Conservation (phyloP, 1,284 basidiomycete species). For the Tausonia pullulans region DNA sequence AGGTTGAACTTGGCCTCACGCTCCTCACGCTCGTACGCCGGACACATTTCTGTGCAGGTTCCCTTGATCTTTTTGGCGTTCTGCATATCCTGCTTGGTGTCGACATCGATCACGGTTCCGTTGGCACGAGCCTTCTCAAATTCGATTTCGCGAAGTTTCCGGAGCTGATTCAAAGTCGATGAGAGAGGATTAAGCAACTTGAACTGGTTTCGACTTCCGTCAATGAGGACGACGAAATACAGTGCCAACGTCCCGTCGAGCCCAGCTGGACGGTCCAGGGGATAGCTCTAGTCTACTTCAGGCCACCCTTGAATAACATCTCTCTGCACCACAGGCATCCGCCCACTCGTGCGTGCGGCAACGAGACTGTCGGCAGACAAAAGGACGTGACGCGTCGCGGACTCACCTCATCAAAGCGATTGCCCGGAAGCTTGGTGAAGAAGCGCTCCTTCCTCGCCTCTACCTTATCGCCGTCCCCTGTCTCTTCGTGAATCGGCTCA, state of each 20-base stretch:
- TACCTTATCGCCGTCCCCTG: constrained; percentile 20
- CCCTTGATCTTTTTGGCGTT: constrained; percentile 75
- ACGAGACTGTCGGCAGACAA: neutral
- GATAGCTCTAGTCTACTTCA: neutral
- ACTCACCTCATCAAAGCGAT: constrained; percentile 33
- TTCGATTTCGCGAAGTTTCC: constrained; percentile 52
- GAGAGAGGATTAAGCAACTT: neutral
- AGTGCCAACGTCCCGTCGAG: neutral
- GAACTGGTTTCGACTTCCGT: neutral
- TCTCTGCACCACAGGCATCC: too few relatives aligned
- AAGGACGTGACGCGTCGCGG: neutral
- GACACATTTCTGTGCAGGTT: constrained; percentile 88
- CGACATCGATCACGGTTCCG: constrained; percentile 76
- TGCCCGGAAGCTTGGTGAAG: constrained; percentile 30
- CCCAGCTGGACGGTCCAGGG: neutral
- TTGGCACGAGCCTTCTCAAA: constrained; percentile 65
- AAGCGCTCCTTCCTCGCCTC: constrained; percentile 32
- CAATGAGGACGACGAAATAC: too few relatives aligned
- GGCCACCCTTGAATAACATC: too few relatives aligned
- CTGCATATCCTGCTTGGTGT: constrained; percentile 55
- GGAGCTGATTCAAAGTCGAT: constrained; percentile 32
- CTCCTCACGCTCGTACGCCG: constrained; percentile 81
- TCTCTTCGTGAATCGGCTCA: constrained; percentile 25
- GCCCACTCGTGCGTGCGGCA: too few relatives aligned
- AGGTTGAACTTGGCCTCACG: constrained; percentile 83